A percentile compares a stretch with the other conserved stretches of the same genome.
These are phyloP conservation scores for Rhododendron mucronatum DNA, from an alignment of 148 eudicot genomes.

Conservation along the genomic window DNA sequence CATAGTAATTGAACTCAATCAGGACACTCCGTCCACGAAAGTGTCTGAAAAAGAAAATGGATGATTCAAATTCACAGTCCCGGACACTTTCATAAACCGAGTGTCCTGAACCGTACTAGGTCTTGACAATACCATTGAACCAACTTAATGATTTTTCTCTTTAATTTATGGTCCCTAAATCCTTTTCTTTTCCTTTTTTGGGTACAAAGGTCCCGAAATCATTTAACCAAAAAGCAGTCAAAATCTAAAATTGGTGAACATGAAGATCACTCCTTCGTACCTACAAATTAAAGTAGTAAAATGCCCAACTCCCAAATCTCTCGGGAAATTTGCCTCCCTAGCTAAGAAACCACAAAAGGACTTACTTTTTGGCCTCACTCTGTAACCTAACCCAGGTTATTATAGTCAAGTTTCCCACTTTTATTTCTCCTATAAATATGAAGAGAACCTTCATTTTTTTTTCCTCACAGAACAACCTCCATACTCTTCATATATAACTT, in stretches of 20 bases:
- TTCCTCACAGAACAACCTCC: neutral
- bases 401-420: neutral
- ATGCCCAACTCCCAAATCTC: neutral
- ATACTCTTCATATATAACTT: neutral
- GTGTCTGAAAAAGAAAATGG: too few species aligned
- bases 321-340: neutral
- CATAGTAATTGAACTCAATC: too few species aligned
- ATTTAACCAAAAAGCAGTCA: constrained; percentile 21
- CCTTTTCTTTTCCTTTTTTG: neutral
- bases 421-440: neutral
- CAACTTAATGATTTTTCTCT: neutral
- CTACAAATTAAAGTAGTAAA: neutral
- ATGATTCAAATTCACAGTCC: too few species aligned
- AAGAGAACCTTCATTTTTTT: neutral
- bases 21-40: too few species aligned
- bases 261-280: constrained; percentile 16
- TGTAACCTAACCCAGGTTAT: neutral
- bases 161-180: neutral
- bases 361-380: neutral
- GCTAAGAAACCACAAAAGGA: neutral
- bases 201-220: neutral
- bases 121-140: neutral
- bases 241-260: neutral
- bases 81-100: fast-evolving
- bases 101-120: too few species aligned